Evolutionary conservation across 768 basidiomycete genomes (phyloP).

Genomic region (Crepidotus variabilis): DNA sequence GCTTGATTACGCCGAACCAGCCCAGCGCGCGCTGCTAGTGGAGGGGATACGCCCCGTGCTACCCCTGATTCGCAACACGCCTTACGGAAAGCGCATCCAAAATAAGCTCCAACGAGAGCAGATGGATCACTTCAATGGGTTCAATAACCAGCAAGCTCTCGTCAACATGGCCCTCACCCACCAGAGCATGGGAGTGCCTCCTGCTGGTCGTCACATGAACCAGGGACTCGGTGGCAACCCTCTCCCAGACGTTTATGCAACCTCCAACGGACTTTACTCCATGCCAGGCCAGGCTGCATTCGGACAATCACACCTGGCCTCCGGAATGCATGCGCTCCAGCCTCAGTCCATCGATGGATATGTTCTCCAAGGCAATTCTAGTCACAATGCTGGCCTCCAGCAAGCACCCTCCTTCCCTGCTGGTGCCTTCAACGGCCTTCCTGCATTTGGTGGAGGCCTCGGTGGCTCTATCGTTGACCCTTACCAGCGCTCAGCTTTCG

Average conservation of each 20-base stretch:
- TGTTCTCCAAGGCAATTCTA: constrained; percentile 70
- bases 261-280: constrained; percentile 59
- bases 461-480: constrained; percentile 61
- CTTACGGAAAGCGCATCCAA: constrained; percentile 98
- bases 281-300: constrained; percentile 53
- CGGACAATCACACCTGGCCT: constrained; percentile 50
- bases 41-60: constrained; percentile 98
- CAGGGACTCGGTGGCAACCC: constrained; percentile 52
- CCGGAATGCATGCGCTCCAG: constrained; percentile 59
- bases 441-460: constrained; percentile 51
- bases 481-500: constrained; percentile 71
- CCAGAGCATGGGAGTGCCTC: constrained; percentile 47
- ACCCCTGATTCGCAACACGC: constrained; percentile 97
- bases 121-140: constrained; percentile 62
- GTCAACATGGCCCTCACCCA: constrained; percentile 55
- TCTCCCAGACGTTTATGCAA: constrained; percentile 62
- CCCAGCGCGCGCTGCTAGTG: constrained; percentile 86
- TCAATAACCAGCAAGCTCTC: constrained; percentile 57
- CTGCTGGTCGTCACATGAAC: constrained; percentile 52
- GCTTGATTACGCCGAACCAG: constrained; percentile 95
- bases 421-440: constrained; percentile 44
- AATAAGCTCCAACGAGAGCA: constrained; percentile 97
- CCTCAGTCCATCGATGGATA: constrained; percentile 78
- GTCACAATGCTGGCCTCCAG: constrained; percentile 60
- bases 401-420: constrained; percentile 53